Conservation (phyloP, 2,329 filamentous ascomycete species). For the Neonectria neomacrospora region DNA sequence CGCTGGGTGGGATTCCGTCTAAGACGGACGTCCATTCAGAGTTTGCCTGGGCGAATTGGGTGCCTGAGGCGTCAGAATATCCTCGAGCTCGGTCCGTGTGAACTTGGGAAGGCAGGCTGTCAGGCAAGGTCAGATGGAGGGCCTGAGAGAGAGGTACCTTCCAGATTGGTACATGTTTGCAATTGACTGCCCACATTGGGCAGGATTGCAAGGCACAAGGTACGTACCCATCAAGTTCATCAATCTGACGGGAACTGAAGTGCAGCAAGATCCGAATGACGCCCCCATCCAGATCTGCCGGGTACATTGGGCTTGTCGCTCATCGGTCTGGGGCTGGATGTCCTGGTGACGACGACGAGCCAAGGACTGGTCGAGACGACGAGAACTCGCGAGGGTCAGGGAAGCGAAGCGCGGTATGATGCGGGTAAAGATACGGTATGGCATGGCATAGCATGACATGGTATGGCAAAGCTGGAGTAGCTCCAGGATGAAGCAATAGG, state of each 20-base stretch:
- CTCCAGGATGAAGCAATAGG: conserved; percentile 18
- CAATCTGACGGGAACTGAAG: conserved; percentile 15
- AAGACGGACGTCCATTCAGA: conserved; percentile 6
- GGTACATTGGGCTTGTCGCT: conserved; percentile 12
- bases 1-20: conserved; percentile 6
- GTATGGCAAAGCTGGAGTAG: conserved; percentile 25
- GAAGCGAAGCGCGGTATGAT: conserved; percentile 8
- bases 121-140: neutral
- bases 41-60: neutral
- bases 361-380: neutral
- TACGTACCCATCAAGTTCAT: conserved; percentile 20
- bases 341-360: conserved; percentile 13
- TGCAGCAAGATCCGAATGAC: conserved; percentile 26
- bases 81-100: conserved; percentile 11
- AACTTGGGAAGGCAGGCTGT: conserved; percentile 8
- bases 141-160: conserved; percentile 10
- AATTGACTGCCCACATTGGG: conserved; percentile 15
- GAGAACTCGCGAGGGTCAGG: conserved; percentile 20
- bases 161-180: conserved; percentile 11
- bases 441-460: conserved; percentile 21
- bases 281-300: conserved; percentile 22
- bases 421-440: conserved; percentile 16
- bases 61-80: conserved; percentile 6
- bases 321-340: conserved; percentile 22
- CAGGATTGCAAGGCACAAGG: conserved; percentile 6